A percentile compares a stretch with the other conserved stretches of the same genome.
Evolutionary conservation across 2,329 filamentous ascomycete genomes (phyloP).

Genomic region (Paracoccidioides lutzii): DNA sequence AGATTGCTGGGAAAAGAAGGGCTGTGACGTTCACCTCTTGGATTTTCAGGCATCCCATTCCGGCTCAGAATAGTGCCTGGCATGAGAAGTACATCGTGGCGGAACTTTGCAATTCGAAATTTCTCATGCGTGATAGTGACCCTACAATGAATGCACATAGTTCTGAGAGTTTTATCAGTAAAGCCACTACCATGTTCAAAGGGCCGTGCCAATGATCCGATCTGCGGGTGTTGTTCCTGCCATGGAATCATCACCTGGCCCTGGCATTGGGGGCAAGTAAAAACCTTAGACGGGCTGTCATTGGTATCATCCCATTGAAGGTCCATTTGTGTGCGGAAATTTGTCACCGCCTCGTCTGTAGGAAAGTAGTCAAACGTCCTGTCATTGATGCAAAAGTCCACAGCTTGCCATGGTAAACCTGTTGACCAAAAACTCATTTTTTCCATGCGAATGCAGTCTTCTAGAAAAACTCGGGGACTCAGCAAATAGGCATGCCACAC

Average conservation of each 20-base stretch:
- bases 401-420: conserved; percentile 52
- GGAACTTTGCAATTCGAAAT: conserved; percentile 51
- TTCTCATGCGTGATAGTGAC: conserved; percentile 42
- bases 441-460: conserved; percentile 54
- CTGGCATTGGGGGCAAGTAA: conserved; percentile 47
- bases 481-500: conserved; percentile 70
- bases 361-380: conserved; percentile 45
- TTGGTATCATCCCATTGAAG: conserved; percentile 48
- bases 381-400: conserved; percentile 47
- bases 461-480: conserved; percentile 60
- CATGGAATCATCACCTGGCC: conserved; percentile 39
- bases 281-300: conserved; percentile 35
- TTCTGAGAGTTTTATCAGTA: conserved; percentile 35
- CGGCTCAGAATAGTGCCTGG: conserved; percentile 53
- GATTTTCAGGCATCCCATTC: conserved; percentile 37
- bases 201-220: conserved; percentile 15
- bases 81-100: conserved; percentile 44
- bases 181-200: conserved; percentile 20
- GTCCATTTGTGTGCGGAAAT: conserved; percentile 39
- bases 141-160: conserved; percentile 41
- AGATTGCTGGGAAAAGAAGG: conserved; percentile 46
- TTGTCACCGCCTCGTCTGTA: conserved; percentile 29
- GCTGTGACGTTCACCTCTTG: conserved; percentile 5
- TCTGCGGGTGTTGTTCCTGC: conserved; percentile 35
- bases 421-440: conserved; percentile 45